Percentiles rank a stretch among this genome's conserved stretches.
Conservation (phyloP, 768 basidiomycete genomes). For the Tulasnella sp. region DNA sequence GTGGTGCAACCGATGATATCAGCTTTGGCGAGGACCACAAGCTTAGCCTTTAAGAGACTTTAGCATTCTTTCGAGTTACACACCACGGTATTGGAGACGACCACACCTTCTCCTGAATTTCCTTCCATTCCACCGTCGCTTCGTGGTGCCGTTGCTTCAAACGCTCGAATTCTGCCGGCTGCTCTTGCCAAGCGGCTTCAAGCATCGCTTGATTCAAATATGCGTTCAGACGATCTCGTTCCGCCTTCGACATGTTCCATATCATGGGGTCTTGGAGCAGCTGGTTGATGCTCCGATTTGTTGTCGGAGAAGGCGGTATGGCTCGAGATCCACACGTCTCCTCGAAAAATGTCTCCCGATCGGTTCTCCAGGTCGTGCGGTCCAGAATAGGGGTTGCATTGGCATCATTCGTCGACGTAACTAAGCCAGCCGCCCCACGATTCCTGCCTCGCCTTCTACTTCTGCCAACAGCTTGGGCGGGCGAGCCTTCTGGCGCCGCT, state of each 20-base stretch:
- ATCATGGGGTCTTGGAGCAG: slow-evolving; percentile 38
- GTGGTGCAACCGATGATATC: slow-evolving; percentile 76
- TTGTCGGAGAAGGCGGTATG: slow-evolving; percentile 40
- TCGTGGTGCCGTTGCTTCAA: slow-evolving; percentile 44
- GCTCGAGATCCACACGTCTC: slow-evolving; percentile 26
- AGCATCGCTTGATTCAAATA: slow-evolving; percentile 50
- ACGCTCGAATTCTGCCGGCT: slow-evolving; percentile 44
- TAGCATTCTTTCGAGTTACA: neutral
- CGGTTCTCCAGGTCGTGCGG: neutral
- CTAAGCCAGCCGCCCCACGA: neutral
- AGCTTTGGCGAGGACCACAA: slow-evolving; percentile 49
- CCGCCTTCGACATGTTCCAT: slow-evolving; percentile 52
- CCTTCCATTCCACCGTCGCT: slow-evolving; percentile 38
- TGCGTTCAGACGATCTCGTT: slow-evolving; percentile 45
- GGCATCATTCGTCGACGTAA: neutral
- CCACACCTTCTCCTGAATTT: slow-evolving; percentile 57
- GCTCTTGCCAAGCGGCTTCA: slow-evolving; percentile 33
- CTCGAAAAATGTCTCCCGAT: neutral
- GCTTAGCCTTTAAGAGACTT: slow-evolving; percentile 49
- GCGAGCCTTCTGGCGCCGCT: neutral
- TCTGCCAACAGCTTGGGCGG: neutral
- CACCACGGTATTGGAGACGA: slow-evolving; percentile 42
- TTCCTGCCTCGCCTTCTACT: neutral
- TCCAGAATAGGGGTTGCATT: neutral
- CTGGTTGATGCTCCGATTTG: slow-evolving; percentile 41